Percentiles rank a stretch among this genome's conserved stretches.
phyloP scores from a whole-genome alignment of 2,329 filamentous ascomycete species.

The Ascochyta lentis region DNA sequence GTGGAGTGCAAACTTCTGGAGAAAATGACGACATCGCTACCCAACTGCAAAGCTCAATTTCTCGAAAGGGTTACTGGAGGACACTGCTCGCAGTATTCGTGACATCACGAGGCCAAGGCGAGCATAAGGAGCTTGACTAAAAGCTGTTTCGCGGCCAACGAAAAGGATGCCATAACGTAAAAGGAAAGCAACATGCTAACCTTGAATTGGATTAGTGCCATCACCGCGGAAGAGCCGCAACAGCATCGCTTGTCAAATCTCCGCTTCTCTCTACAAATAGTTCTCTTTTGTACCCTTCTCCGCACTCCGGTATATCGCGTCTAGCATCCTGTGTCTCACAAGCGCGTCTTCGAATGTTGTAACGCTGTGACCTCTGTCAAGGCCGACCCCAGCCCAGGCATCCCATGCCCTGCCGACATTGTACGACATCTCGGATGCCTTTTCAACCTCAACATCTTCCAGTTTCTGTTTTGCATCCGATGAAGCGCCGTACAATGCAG shows the following conservation, averaged over 20 bases:
- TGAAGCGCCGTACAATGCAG: not conserved
- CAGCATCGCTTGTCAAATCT: not conserved
- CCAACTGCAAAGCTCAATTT: not conserved
- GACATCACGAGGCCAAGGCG: constrained; percentile 20
- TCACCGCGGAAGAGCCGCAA: not conserved
- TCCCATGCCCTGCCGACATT: constrained; percentile 66
- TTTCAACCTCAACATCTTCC: constrained; percentile 57
- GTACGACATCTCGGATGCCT: constrained; percentile 55
- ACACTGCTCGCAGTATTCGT: constrained; percentile 2
- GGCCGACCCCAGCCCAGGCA: constrained; percentile 53
- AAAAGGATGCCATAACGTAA: constrained; percentile 24
- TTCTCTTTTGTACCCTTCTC: constrained; percentile 38
- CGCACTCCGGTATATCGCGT: constrained; percentile 45
- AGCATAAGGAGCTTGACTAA: constrained; percentile 19
- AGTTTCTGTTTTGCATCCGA: constrained; percentile 47
- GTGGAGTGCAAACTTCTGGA: not conserved
- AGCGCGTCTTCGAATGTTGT: constrained; percentile 46
- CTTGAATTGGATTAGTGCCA: not conserved
- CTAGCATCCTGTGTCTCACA: constrained; percentile 46
- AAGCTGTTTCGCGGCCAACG: constrained; percentile 4
- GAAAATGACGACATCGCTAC: constrained; percentile 11
- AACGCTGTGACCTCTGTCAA: constrained; percentile 32
- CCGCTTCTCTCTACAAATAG: constrained; percentile 29
- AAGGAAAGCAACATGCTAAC: constrained; percentile 18
- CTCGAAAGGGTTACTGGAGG: not conserved